phyloP scores from a whole-genome alignment of 164 flowering plant species.

The Nymphaea colorata region DNA sequence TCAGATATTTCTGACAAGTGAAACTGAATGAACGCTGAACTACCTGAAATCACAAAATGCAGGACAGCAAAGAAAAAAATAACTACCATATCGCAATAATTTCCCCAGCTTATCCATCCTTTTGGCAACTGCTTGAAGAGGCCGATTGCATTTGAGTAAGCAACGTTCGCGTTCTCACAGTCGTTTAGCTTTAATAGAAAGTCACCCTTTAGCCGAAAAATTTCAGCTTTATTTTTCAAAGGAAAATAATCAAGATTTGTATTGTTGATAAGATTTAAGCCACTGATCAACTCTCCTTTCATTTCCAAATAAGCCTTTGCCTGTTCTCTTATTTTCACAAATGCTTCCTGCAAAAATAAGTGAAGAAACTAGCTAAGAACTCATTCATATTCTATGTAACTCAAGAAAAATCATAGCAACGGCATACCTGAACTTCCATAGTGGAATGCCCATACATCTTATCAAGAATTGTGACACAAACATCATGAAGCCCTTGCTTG shows the following conservation, averaged over 20 bases:
- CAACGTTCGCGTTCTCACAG: conserved; percentile 71
- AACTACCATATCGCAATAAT: conserved; percentile 93
- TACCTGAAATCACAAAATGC: too few relatives aligned
- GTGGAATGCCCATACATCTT: conserved; percentile 98
- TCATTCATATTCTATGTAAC: too few relatives aligned
- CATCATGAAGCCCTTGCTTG: conserved; percentile 90
- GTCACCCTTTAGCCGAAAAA: conserved; percentile 88
- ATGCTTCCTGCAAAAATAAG: conserved; percentile 73
- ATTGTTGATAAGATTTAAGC: conserved; percentile 89
- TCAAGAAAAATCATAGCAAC: background rate
- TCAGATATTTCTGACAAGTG: background rate
- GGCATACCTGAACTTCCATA: conserved; percentile 97
- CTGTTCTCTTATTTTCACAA: conserved; percentile 93
- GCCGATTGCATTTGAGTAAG: conserved; percentile 77
- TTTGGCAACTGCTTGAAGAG: conserved; percentile 89
- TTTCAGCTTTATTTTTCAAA: conserved; percentile 81
- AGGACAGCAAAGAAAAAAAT: background rate
- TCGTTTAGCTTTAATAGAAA: conserved; percentile 80
- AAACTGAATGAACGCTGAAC: too few relatives aligned
- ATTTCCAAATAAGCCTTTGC: conserved; percentile 93
- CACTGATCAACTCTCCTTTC: conserved; percentile 85
- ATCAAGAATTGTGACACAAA: conserved; percentile 88
- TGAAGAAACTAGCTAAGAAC: background rate
- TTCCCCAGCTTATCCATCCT: conserved; percentile 99
- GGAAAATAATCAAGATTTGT: conserved; percentile 93